These are phyloP conservation scores for Pyricularia sp. DNA, from an alignment of 2,329 filamentous ascomycete genomes.

Conservation along the genomic window DNA sequence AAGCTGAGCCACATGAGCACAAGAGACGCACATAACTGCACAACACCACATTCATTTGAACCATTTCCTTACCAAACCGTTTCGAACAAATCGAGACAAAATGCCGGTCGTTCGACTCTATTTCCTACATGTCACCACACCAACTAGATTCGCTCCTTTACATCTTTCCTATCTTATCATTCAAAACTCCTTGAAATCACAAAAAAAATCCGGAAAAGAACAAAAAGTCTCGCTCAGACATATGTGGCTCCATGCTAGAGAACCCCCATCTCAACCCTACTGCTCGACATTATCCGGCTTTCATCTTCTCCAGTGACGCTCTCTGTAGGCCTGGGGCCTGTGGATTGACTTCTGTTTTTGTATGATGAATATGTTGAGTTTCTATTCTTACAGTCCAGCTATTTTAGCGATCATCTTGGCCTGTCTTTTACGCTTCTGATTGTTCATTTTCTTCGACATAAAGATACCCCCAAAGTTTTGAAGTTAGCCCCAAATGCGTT, in stretches of 20 bases:
- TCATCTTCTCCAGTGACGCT: not conserved
- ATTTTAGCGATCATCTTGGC: not conserved
- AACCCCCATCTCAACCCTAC: too few relatives aligned
- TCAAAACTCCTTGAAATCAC: not conserved
- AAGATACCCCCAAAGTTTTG: not conserved
- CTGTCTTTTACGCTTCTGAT: not conserved
- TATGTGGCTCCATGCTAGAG: not conserved
- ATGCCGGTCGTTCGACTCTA: not conserved
- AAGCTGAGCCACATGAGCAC: not conserved
- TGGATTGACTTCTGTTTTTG: not conserved
- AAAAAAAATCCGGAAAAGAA: slow-evolving; percentile 4
- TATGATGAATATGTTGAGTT: not conserved
- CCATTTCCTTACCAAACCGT: slow-evolving; percentile 2
- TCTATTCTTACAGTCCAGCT: not conserved
- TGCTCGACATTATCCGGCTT: not conserved
- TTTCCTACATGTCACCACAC: not conserved
- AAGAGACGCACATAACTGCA: not conserved
- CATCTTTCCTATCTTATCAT: not conserved
- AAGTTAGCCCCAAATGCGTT: not conserved
- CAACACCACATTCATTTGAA: not conserved
- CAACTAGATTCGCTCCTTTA: slow-evolving; percentile 1
- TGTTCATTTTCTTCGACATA: not conserved
- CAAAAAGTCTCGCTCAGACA: not conserved
- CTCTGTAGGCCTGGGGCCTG: not conserved
- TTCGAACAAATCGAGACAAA: not conserved